Evolutionary conservation across 495 filamentous ascomycete species (phyloP).

Genomic region (Cercophora samala): DNA sequence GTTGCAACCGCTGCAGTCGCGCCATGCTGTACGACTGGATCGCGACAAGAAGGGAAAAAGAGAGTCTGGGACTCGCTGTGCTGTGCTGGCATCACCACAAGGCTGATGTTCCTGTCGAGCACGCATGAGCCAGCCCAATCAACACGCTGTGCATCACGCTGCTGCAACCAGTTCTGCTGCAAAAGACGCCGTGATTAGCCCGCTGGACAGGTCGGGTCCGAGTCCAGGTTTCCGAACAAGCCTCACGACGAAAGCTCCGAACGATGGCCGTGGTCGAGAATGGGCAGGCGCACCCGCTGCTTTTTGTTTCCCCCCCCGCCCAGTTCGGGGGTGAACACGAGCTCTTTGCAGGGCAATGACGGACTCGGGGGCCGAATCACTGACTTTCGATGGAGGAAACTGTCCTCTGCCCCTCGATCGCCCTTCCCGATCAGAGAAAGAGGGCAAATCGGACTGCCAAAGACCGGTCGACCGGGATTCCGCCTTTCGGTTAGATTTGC

Average conservation of each 20-base stretch:
- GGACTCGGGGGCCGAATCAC: not conserved
- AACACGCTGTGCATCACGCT: not conserved
- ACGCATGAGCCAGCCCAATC: not conserved
- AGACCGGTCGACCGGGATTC: conserved; percentile 4
- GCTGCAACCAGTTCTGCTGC: conserved; percentile 1
- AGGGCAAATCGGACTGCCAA: not conserved
- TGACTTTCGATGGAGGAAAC: conserved; percentile 8
- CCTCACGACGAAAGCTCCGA: not conserved
- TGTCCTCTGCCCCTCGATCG: not conserved
- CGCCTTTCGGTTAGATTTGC: conserved; percentile 9
- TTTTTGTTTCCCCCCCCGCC: not conserved
- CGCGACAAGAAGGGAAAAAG: conserved; percentile 1
- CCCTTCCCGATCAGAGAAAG: not conserved
- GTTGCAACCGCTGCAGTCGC: not conserved
- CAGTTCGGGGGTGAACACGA: not conserved
- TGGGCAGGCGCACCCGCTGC: not conserved
- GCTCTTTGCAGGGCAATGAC: not conserved
- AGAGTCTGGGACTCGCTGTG: not conserved
- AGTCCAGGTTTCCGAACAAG: not conserved
- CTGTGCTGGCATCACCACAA: conserved; percentile 5
- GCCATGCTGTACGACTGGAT: conserved; percentile 3
- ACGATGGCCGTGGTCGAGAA: not conserved
- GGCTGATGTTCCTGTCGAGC: conserved; percentile 1
- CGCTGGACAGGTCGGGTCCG: conserved; percentile 9
- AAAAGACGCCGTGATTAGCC: not conserved